Base-by-base conservation (phyloP, 345 rosid genomes). In the Moringa oleifera region DNA sequence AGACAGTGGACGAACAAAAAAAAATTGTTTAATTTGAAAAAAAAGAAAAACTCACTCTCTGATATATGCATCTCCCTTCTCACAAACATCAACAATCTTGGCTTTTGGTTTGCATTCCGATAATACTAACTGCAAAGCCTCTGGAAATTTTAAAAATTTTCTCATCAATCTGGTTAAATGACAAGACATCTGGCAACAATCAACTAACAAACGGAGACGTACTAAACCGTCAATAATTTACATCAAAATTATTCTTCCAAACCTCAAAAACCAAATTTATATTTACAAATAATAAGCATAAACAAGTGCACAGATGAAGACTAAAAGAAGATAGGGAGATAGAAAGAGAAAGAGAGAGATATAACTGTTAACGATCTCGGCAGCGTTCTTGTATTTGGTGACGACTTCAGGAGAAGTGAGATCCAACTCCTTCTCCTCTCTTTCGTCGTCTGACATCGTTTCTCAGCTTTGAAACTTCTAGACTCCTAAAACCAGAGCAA, bases 361-460 rank as follows among this genome's bases (percentile, higher is more conserved):
- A 25, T 82, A 68, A 95, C 97, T 91, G 82, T 95, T 95, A 62
- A 81, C 88, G 70, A 91, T 91, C 71, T 91, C 99, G 23, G 99
- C 91, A 23, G 99, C 99, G 80, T 73, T 75, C 73, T 95, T 95
- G 85, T 91, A 95, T 67, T 91, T 91, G 71, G 96, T 95, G 73
- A 95, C 90, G 28, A 89, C 96, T 69, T 95, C 99, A 58, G 91
- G 84, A 68, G 95, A 84, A 61, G 82, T 75, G 77, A 95, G 95
- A 87, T 91, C 95, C 81, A 91, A 56, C 85, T 95, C 96, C 86
- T 80, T 94, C 95, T 87, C 96, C 78, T 91, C 97, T 75, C 96
- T 76, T 59, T 91, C 99, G 2, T 95, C 99, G 78, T 95, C 99
- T 53, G 99, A 95, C 95, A 90, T 95, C 79, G 82, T 79, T 74